Conservation (phyloP, 1,284 basidiomycete genomes). For the Athelia psychrophila region DNA sequence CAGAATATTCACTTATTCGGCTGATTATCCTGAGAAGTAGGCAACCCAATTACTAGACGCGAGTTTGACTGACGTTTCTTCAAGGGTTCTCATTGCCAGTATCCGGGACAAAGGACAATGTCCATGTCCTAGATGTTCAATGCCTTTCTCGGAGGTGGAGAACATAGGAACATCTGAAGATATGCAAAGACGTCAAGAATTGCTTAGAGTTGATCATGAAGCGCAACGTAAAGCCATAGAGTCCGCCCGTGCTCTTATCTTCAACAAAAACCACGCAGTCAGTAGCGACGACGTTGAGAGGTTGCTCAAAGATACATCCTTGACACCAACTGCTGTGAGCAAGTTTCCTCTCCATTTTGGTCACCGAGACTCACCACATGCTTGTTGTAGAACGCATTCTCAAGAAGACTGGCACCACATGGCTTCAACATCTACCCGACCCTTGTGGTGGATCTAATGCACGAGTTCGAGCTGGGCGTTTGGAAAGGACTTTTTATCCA, state of each 20-base stretch:
- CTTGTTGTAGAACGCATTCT: not conserved
- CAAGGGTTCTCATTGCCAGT: constrained; percentile 10
- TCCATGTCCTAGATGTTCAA: constrained; percentile 16
- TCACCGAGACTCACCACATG: too few species aligned
- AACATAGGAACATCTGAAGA: constrained; percentile 5
- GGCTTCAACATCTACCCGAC: constrained; percentile 7
- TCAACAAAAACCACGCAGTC: not conserved
- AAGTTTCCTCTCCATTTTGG: not conserved
- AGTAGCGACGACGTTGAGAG: not conserved
- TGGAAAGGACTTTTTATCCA: constrained; percentile 20
- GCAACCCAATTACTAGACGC: too few species aligned
- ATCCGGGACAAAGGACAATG: constrained; percentile 12
- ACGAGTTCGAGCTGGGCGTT: constrained; percentile 18
- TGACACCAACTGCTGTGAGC: not conserved
- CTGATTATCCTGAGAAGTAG: not conserved
- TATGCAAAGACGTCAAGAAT: not conserved
- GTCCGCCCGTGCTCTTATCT: not conserved
- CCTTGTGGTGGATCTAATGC: constrained; percentile 15
- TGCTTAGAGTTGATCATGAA: not conserved
- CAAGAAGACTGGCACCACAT: not conserved
- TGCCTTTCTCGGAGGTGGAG: constrained; percentile 6
- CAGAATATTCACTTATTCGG: constrained; percentile 14
- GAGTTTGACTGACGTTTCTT: too few species aligned
- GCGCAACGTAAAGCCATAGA: not conserved
- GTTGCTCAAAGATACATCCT: not conserved